phyloP scores from a whole-genome alignment of 495 filamentous ascomycete genomes.

The Daldinia vernicosa region DNA sequence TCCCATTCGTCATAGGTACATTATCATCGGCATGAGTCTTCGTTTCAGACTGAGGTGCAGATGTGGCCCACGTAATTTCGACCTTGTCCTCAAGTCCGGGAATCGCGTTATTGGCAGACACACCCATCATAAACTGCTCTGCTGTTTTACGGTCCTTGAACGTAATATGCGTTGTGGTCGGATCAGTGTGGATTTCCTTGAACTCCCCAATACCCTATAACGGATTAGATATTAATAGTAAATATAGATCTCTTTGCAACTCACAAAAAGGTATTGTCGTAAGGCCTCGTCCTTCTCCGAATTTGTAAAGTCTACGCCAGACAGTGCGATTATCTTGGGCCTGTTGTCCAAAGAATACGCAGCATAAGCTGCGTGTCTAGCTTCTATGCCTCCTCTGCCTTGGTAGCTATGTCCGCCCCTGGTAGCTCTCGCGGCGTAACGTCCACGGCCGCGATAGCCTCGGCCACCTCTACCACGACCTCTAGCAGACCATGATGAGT shows the following conservation, averaged over 20 bases:
- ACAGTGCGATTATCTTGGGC: conserved; percentile 77
- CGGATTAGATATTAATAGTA: conserved; percentile 32
- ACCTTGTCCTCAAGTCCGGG: conserved; percentile 76
- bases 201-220: conserved; percentile 82
- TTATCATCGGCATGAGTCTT: conserved; percentile 22
- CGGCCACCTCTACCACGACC: conserved; percentile 45
- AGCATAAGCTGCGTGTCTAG: conserved; percentile 61
- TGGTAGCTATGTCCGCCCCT: conserved; percentile 64
- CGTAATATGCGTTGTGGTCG: conserved; percentile 68
- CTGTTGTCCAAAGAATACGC: conserved; percentile 88
- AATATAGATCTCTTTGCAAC: conserved; percentile 37
- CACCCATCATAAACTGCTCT: conserved; percentile 80
- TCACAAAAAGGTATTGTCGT: conserved; percentile 85
- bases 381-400: conserved; percentile 63
- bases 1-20: conserved; percentile 3
- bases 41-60: conserved; percentile 24
- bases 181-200: conserved; percentile 74
- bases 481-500: conserved; percentile 48
- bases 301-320: conserved; percentile 71
- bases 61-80: conserved; percentile 75
- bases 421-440: conserved; percentile 56
- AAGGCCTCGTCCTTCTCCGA: conserved; percentile 82
- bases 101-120: conserved; percentile 65
- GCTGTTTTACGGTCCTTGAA: conserved; percentile 93
- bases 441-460: conserved; percentile 54